phyloP scores from a whole-genome alignment of 768 basidiomycete species.

The Amylocystis lapponica region DNA sequence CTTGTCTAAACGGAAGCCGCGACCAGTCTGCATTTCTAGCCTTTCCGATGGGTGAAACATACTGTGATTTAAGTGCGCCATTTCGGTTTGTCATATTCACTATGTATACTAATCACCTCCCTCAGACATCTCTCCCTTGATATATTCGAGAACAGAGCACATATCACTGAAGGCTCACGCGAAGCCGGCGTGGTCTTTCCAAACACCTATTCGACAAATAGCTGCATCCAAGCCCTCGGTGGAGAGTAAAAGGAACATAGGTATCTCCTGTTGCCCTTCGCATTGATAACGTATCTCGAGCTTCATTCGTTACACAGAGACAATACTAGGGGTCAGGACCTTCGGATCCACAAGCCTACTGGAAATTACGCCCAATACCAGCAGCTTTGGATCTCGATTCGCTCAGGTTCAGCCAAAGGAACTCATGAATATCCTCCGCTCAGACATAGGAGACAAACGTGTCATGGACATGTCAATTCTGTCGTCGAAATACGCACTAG shows the following conservation, averaged over 20 bases:
- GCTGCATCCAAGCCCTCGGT: constrained; percentile 5
- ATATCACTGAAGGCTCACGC: constrained; percentile 36
- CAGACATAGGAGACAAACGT: constrained; percentile 10
- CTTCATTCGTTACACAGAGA: constrained; percentile 1
- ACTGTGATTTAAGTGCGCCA: constrained; percentile 56
- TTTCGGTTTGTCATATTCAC: neutral
- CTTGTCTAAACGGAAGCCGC: constrained; percentile 21
- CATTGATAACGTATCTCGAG: no score
- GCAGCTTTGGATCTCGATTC: neutral
- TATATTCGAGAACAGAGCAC: constrained; percentile 19
- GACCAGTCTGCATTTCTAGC: constrained; percentile 31
- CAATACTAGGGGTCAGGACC: constrained; percentile 15
- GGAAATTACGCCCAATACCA: constrained; percentile 1
- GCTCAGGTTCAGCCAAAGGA: constrained; percentile 2
- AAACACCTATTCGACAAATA: constrained; percentile 68
- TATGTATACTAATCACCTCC: constrained; percentile 1
- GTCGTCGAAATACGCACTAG: neutral
- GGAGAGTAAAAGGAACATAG: neutral
- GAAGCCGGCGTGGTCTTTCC: constrained; percentile 40
- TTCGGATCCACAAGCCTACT: constrained; percentile 8
- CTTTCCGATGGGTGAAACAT: constrained; percentile 62
- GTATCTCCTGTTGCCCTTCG: no score
- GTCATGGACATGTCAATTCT: constrained; percentile 15
- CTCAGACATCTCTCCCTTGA: constrained; percentile 46
- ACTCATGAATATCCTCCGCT: constrained; percentile 7